Evolutionary conservation across 306 rosid genomes (phyloP).

Genomic region (Sesbania bispinosa): DNA sequence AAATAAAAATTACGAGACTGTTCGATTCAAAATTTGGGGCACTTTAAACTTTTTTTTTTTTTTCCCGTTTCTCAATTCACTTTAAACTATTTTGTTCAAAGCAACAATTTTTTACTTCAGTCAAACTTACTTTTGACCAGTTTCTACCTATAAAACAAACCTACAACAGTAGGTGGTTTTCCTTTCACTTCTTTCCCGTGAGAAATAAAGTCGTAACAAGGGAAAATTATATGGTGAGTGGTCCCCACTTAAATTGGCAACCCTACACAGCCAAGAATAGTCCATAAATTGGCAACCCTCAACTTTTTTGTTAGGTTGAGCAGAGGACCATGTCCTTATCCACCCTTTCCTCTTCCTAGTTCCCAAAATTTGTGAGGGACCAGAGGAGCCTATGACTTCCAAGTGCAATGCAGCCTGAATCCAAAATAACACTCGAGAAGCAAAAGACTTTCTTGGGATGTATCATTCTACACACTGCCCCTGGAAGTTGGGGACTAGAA

Average conservation of each 20-base stretch:
- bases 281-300: background rate
- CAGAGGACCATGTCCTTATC: background rate
- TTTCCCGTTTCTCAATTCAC: no score
- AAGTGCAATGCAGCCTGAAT: constrained; percentile 3
- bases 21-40: no score
- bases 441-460: background rate
- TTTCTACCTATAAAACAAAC: no score
- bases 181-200: background rate
- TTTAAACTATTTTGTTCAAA: no score
- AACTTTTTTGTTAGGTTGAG: background rate
- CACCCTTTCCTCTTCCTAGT: background rate
- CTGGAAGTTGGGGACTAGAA: constrained; percentile 1
- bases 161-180: no score
- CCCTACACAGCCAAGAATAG: background rate
- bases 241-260: background rate
- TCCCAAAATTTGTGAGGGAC: constrained; percentile 1
- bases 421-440: background rate
- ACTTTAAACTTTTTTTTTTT: no score
- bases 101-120: no score
- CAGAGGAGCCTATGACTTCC: background rate
- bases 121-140: no score
- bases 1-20: background rate
- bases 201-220: background rate
- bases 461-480: background rate
- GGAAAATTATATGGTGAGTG: background rate